phyloP scores from a whole-genome alignment of 2,329 filamentous ascomycete genomes.

The Venturia aucupariae region DNA sequence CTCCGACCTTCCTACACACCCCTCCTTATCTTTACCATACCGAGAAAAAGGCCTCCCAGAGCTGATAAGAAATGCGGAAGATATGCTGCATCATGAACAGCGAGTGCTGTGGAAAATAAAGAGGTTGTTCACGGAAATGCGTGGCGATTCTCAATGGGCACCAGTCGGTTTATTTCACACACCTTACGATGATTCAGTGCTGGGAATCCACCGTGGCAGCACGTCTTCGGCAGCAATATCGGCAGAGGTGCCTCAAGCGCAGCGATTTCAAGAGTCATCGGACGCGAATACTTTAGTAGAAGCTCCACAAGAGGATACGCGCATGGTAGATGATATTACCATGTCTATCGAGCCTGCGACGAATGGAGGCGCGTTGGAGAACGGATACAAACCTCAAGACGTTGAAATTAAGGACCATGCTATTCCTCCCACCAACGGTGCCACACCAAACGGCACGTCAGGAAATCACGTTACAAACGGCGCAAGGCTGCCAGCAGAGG shows the following conservation, averaged over 20 bases:
- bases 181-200: slow-evolving; percentile 39
- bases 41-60: slow-evolving; percentile 63
- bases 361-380: not conserved
- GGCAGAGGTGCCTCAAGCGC: not conserved
- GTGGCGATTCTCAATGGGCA: slow-evolving; percentile 63
- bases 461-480: not conserved
- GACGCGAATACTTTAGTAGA: not conserved
- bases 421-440: not conserved
- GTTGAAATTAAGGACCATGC: slow-evolving; percentile 6
- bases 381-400: not conserved
- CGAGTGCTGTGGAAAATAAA: slow-evolving; percentile 64
- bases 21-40: slow-evolving; percentile 65
- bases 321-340: slow-evolving; percentile 4
- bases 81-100: slow-evolving; percentile 68
- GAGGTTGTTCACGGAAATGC: slow-evolving; percentile 60
- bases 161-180: slow-evolving; percentile 46
- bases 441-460: not conserved
- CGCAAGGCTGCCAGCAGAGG: slow-evolving; percentile 17
- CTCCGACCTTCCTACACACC: slow-evolving; percentile 65
- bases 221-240: not conserved
- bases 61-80: slow-evolving; percentile 58
- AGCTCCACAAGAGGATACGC: not conserved
- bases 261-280: not conserved
- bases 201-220: slow-evolving; percentile 19
- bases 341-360: slow-evolving; percentile 1